Base-by-base conservation (phyloP, 148 eudicot species). In the Selenicereus undatus region DNA sequence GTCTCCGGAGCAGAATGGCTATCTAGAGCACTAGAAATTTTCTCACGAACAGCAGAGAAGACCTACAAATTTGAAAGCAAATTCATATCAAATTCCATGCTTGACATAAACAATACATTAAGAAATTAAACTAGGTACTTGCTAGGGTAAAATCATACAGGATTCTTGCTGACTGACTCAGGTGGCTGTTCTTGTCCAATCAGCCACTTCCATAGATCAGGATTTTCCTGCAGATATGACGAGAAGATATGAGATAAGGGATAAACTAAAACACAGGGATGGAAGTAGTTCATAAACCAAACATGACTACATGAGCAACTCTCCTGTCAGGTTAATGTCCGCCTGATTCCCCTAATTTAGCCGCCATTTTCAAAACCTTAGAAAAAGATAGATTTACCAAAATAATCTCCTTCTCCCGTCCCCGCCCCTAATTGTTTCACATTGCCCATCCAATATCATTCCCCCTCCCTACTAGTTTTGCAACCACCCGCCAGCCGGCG, bases 131-230 rank as follows among this genome's bases (percentile, higher is more conserved):
- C 14, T 11, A 32, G 8, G 43, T 4, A 20, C 50, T 64, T 11
- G 21, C 14, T 26, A 32, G 17, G 13, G 64, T 74, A 39, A 35
- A 45, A 58, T 73, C 98, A 92, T 74, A 96, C 99, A 64, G 93
- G 94, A 84, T 96, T 96, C 45, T 24, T 77, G 73, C 82, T 82
- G 69, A 96, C 35, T 69, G 88, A 75, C 84, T 92, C 97, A 3
- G 99, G 99, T 65, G 98, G 91, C 73, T 87, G 86, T 83, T 93
- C 99, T 81, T 96, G 98, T 54, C 91, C 89, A 76, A 87, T 89
- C 75, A 96, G 83, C 99, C 99, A 96, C 87, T 87, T 92, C 99
- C 99, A 96, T 73, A 96, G 83, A 85, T 92, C 95, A 45, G 99
- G 99, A 84, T 92, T 96, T 82, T 96, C 99, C 99, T 96, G 88